phyloP scores from a whole-genome alignment of 164 flowering plant species.

The Liquidambar formosana region DNA sequence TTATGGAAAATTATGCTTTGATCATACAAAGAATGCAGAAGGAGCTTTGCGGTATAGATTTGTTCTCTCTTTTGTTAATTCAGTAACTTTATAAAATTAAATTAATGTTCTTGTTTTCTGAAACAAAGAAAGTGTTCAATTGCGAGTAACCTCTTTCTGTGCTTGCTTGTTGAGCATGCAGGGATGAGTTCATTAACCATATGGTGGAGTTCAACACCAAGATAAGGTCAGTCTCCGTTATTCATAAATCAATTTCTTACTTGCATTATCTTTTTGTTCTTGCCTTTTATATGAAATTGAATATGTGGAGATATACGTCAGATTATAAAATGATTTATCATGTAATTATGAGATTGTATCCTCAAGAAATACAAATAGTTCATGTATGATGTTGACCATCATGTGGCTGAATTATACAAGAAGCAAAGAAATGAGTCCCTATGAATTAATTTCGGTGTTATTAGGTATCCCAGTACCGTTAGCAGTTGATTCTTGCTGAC shows the following conservation, averaged over 20 bases:
- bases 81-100: neutral
- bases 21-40: slow-evolving; percentile 43
- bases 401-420: no score
- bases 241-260: neutral
- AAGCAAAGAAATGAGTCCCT: no score
- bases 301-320: no score
- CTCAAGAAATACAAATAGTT: no score
- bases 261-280: neutral
- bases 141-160: neutral
- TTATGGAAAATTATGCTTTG: slow-evolving; percentile 6
- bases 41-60: slow-evolving; percentile 41
- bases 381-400: no score
- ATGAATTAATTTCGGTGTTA: no score
- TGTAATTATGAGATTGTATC: no score
- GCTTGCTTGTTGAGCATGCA: slow-evolving; percentile 29
- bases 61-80: neutral
- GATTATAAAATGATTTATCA: no score
- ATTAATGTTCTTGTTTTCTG: neutral
- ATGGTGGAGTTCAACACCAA: slow-evolving; percentile 58
- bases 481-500: no score
- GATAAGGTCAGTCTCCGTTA: slow-evolving; percentile 52
- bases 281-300: no score
- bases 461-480: no score
- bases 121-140: neutral
- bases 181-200: slow-evolving; percentile 59